Conservation (phyloP, 371 early-diverging fungal genomes). For the Haplosporangium sp. region DNA sequence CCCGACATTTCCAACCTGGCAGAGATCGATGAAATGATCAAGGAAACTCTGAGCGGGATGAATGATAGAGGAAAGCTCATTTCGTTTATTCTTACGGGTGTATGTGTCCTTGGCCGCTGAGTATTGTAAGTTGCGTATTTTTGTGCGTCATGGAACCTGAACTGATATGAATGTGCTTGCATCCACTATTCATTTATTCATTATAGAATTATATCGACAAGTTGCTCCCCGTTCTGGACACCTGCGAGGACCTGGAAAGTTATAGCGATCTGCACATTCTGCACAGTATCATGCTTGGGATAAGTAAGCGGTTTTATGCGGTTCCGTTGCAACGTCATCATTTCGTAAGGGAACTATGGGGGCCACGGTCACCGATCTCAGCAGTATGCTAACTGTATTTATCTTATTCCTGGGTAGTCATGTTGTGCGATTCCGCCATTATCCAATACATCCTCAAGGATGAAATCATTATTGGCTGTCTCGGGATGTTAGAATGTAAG, state of each 20-base stretch:
- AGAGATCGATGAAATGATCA: constrained; percentile 67
- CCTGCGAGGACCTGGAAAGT: constrained; percentile 87
- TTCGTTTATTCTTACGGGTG: constrained; percentile 59
- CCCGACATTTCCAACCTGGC: constrained; percentile 74
- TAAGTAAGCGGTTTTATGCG: constrained; percentile 65
- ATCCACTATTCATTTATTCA: constrained; percentile 1
- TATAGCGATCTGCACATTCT: constrained; percentile 76
- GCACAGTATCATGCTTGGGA: constrained; percentile 75
- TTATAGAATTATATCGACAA: constrained; percentile 77
- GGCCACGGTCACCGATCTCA: background rate
- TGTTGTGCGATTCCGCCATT: constrained; percentile 73
- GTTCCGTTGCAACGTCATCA: no score
- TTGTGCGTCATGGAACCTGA: no score
- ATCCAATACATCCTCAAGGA: constrained; percentile 81
- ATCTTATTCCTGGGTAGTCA: constrained; percentile 51
- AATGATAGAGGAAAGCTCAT: constrained; percentile 65
- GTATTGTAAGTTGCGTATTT: no score
- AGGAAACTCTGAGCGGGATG: constrained; percentile 56
- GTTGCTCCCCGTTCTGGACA: constrained; percentile 76
- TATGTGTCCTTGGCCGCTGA: constrained; percentile 35
- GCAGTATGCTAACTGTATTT: background rate
- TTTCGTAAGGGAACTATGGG: background rate
- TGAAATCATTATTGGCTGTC: constrained; percentile 70
- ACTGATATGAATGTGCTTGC: no score
- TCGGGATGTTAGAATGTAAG: constrained; percentile 89